These are phyloP conservation scores for Penicillium digitatum DNA, from an alignment of 2,329 filamentous ascomycete species.

Conservation along the genomic window DNA sequence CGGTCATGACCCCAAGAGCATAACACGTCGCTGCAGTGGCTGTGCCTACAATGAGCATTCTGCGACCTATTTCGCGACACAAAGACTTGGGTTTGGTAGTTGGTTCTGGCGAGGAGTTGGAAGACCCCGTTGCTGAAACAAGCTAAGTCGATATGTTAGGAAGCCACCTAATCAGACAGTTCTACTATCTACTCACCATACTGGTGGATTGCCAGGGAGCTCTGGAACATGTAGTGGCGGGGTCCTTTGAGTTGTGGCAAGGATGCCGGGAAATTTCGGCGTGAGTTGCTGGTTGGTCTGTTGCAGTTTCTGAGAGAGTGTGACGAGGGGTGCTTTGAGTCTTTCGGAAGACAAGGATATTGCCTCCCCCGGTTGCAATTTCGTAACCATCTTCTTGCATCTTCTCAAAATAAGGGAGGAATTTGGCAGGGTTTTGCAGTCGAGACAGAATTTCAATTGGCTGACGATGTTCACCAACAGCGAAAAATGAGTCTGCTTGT, in stretches of 20 bases:
- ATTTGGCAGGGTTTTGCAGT: conserved; percentile 41
- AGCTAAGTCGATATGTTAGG: conserved; percentile 29
- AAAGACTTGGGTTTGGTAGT: conserved; percentile 10
- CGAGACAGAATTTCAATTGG: conserved; percentile 36
- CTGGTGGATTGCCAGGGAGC: conserved; percentile 9
- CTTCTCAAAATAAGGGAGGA: conserved; percentile 38
- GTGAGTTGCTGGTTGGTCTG: conserved; percentile 5
- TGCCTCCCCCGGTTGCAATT: conserved; percentile 40
- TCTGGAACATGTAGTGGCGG: neutral
- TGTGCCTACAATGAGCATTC: conserved; percentile 35
- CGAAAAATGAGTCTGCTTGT: conserved; percentile 33
- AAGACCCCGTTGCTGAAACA: neutral
- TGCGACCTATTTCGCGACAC: conserved; percentile 24
- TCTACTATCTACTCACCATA: conserved; percentile 25
- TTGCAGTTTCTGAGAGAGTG: neutral
- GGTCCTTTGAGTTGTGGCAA: conserved; percentile 11
- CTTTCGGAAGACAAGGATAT: conserved; percentile 42
- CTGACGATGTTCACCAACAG: conserved; percentile 21
- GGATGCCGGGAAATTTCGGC: conserved; percentile 9
- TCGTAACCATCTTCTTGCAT: conserved; percentile 42
- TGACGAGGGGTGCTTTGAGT: neutral
- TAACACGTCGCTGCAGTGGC: conserved; percentile 40
- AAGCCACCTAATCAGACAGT: conserved; percentile 18
- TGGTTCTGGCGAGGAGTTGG: neutral
- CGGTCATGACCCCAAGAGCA: conserved; percentile 38